phyloP scores from a whole-genome alignment of 202 grass and related monocot species.

The Musa balbisiana region DNA sequence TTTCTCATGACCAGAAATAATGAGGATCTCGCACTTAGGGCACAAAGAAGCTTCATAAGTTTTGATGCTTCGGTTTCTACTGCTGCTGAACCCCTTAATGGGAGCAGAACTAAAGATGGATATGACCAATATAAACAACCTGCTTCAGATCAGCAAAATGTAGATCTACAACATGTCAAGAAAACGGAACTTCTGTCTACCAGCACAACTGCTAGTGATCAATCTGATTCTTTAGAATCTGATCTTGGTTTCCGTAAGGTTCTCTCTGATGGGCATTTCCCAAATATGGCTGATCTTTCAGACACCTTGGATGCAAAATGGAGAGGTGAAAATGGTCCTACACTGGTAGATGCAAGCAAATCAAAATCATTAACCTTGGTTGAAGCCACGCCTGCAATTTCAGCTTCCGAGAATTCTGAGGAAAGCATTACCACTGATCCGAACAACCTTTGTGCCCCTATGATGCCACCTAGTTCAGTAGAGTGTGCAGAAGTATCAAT shows the following conservation, averaged over 20 bases:
- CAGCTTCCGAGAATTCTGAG: conserved; percentile 34
- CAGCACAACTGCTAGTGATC: conserved; percentile 35
- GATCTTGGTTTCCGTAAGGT: conserved; percentile 41
- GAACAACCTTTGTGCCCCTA: conserved; percentile 25
- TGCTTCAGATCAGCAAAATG: conserved; percentile 10
- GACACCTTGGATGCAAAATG: conserved; percentile 86
- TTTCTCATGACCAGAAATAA: conserved; percentile 41
- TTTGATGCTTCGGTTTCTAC: conserved; percentile 29
- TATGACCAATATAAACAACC: not conserved
- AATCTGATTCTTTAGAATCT: conserved; percentile 38
- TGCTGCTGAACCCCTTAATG: conserved; percentile 24
- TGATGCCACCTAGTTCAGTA: conserved; percentile 38
- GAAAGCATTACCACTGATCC: conserved; percentile 25
- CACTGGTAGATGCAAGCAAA: conserved; percentile 40
- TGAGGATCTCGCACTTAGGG: conserved; percentile 35
- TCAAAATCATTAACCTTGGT: conserved; percentile 26
- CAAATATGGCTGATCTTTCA: conserved; percentile 50
- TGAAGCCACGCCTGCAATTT: conserved; percentile 26
- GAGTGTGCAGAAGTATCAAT: conserved; percentile 52
- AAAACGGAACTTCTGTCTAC: conserved; percentile 32
- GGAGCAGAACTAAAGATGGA: conserved; percentile 10
- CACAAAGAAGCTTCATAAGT: conserved; percentile 28
- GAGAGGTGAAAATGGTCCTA: conserved; percentile 59
- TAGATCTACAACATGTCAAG: conserved; percentile 22
- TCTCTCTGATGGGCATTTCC: conserved; percentile 71